Conservation (phyloP, 2,329 filamentous ascomycete genomes). For the Akanthomyces muscarius region DNA sequence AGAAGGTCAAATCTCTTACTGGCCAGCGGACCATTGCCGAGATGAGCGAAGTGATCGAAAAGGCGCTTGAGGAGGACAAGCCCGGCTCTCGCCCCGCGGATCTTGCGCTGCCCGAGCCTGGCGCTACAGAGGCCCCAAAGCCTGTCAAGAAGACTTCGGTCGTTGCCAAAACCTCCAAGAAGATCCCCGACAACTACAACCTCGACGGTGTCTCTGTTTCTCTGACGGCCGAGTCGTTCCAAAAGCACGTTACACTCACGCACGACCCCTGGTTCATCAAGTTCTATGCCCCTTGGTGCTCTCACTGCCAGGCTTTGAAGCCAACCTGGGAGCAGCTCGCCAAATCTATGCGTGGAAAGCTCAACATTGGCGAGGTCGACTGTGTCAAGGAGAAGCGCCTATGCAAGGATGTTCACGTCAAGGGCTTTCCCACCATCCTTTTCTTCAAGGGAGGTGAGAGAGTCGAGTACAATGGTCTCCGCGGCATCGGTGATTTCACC, state of each 20-base stretch:
- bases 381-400: constrained; percentile 80
- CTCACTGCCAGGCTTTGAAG: constrained; percentile 89
- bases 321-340: constrained; percentile 87
- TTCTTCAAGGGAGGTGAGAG: constrained; percentile 92
- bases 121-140: constrained; percentile 49
- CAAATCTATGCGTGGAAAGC: constrained; percentile 81
- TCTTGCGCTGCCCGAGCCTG: constrained; percentile 66
- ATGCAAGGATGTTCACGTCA: constrained; percentile 85
- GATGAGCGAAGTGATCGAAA: constrained; percentile 70
- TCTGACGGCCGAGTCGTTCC: constrained; percentile 81
- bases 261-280: constrained; percentile 97
- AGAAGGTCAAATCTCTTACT: constrained; percentile 56
- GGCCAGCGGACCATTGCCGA: constrained; percentile 65
- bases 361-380: constrained; percentile 95
- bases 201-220: constrained; percentile 68
- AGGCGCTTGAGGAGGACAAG: constrained; percentile 68
- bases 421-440: constrained; percentile 80
- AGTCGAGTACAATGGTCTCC: constrained; percentile 87
- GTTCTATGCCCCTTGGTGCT: constrained; percentile 97
- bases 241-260: constrained; percentile 77
- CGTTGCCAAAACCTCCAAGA: constrained; percentile 20
- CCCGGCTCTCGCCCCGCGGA: constrained; percentile 73
- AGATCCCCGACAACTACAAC: constrained; percentile 44
- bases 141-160: constrained; percentile 15
- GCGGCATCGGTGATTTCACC: constrained; percentile 86